These are phyloP conservation scores for Claviceps sp. DNA, from an alignment of 2,329 filamentous ascomycete genomes.

Conservation along the genomic window DNA sequence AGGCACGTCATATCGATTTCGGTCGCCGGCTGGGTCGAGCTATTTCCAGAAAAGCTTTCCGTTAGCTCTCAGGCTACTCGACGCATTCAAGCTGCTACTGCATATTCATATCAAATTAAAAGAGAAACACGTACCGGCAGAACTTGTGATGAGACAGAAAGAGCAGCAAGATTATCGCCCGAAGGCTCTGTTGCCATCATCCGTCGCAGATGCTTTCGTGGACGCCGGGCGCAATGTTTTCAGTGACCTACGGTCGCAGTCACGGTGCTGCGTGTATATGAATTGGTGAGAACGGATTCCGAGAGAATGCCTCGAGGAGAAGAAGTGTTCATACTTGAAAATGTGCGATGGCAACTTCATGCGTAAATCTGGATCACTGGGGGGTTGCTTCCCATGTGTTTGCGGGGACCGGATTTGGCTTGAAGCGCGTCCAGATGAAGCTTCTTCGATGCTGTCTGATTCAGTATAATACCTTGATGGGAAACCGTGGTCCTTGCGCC, in stretches of 20 bases:
- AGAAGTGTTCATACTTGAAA: not conserved
- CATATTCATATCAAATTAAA: not conserved
- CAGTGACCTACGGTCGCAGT: constrained; percentile 10
- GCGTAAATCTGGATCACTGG: not conserved
- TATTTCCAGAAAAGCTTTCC: constrained; percentile 3
- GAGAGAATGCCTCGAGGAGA: not conserved
- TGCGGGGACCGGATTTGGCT: not conserved
- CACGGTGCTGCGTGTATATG: not conserved
- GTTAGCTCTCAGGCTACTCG: not conserved
- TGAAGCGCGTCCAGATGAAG: not conserved
- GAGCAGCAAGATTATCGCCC: constrained; percentile 39
- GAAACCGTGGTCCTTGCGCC: constrained; percentile 1
- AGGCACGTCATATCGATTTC: constrained; percentile 27
- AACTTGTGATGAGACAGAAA: constrained; percentile 33
- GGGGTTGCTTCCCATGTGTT: not conserved
- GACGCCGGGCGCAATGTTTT: constrained; percentile 17
- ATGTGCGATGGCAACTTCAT: not conserved
- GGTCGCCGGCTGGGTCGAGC: constrained; percentile 30
- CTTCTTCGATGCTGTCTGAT: not conserved
- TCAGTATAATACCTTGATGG: not conserved
- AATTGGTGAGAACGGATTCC: not conserved
- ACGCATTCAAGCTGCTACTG: not conserved
- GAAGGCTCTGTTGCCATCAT: constrained; percentile 53
- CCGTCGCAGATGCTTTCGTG: constrained; percentile 23
- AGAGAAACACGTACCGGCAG: constrained; percentile 24